Percentiles rank a stretch among this genome's conserved stretches.
phyloP scores from a whole-genome alignment of 208 protist genomes.

The Kentomonas sorsogonicus region DNA sequence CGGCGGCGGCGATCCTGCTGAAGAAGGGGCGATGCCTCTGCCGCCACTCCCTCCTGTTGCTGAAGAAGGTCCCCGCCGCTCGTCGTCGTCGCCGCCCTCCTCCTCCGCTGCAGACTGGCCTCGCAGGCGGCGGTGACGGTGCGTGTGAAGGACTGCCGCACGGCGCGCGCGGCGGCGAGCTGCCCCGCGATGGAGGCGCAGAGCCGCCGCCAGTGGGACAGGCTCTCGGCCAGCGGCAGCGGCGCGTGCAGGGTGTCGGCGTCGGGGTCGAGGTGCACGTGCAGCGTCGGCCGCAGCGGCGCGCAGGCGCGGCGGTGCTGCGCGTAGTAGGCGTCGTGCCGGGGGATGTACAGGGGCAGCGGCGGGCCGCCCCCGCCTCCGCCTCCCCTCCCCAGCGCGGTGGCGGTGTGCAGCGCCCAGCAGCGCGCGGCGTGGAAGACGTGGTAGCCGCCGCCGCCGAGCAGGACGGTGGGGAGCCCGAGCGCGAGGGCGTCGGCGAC shows the following conservation, averaged over 20 bases:
- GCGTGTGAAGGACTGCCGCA: conserved; percentile 50
- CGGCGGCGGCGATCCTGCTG: neutral
- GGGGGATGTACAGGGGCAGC: conserved; percentile 68
- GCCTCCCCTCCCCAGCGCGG: conserved; percentile 65
- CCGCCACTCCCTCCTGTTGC: neutral
- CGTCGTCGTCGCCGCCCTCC: conserved; percentile 10
- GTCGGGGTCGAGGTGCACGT: conserved; percentile 65
- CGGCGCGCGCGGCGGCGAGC: conserved; percentile 42
- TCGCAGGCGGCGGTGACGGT: conserved; percentile 19
- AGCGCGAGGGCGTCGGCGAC: conserved; percentile 93
- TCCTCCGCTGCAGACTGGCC: too few species aligned
- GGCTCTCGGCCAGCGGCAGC: conserved; percentile 36
- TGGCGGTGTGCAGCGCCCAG: conserved; percentile 97
- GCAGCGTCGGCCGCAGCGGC: conserved; percentile 58
- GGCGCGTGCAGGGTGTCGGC: conserved; percentile 65
- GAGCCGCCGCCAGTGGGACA: conserved; percentile 57
- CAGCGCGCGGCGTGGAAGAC: conserved; percentile 97
- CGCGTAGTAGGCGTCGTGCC: conserved; percentile 65
- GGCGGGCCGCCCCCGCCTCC: conserved; percentile 31
- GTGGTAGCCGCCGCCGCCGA: conserved; percentile 99
- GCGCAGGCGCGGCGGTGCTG: conserved; percentile 59
- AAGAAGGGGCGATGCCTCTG: too few species aligned
- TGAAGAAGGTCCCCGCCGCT: too few species aligned
- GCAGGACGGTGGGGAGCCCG: conserved; percentile 91
- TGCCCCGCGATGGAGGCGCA: conserved; percentile 56